phyloP scores from a whole-genome alignment of 352 stramenopile genomes.

The Phytophthora pluvialis region DNA sequence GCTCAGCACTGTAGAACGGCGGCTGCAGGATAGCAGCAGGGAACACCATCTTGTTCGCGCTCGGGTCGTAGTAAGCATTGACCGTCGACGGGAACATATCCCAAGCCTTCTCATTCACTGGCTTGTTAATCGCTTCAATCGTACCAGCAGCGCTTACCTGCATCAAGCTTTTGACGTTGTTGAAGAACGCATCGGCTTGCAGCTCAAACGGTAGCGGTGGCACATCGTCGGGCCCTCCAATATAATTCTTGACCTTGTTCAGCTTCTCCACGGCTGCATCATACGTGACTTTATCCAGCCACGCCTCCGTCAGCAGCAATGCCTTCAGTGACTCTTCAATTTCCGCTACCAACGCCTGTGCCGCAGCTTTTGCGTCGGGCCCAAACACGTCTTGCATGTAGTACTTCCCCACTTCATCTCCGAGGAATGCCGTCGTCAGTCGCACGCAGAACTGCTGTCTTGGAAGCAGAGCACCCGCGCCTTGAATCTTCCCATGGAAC shows the following conservation, averaged over 20 bases:
- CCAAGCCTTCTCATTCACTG: slow-evolving; percentile 67
- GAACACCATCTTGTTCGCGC: slow-evolving; percentile 93
- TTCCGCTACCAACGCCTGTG: slow-evolving; percentile 82
- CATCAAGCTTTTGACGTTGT: slow-evolving; percentile 58
- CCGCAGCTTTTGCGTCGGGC: slow-evolving; percentile 69
- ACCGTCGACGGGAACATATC: slow-evolving; percentile 93
- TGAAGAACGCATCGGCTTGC: slow-evolving; percentile 54
- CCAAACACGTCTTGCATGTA: slow-evolving; percentile 92
- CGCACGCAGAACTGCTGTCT: slow-evolving; percentile 67
- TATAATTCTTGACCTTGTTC: slow-evolving; percentile 81
- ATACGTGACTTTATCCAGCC: slow-evolving; percentile 89
- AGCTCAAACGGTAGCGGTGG: slow-evolving; percentile 61
- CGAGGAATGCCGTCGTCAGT: slow-evolving; percentile 81
- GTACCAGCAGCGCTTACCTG: slow-evolving; percentile 35
- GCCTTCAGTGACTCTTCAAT: slow-evolving; percentile 86
- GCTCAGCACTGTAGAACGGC: slow-evolving; percentile 72
- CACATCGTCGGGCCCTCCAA: slow-evolving; percentile 60
- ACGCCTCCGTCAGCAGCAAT: slow-evolving; percentile 83
- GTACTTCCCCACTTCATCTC: slow-evolving; percentile 88
- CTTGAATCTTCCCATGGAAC: slow-evolving; percentile 54
- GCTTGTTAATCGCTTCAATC: slow-evolving; percentile 46
- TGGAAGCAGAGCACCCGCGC: slow-evolving; percentile 33
- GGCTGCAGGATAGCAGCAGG: slow-evolving; percentile 93
- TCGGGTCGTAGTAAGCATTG: slow-evolving; percentile 86
- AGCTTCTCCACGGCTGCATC: slow-evolving; percentile 90